Conservation (phyloP, 352 stramenopile species). For the Phytophthora pseudosyringae region DNA sequence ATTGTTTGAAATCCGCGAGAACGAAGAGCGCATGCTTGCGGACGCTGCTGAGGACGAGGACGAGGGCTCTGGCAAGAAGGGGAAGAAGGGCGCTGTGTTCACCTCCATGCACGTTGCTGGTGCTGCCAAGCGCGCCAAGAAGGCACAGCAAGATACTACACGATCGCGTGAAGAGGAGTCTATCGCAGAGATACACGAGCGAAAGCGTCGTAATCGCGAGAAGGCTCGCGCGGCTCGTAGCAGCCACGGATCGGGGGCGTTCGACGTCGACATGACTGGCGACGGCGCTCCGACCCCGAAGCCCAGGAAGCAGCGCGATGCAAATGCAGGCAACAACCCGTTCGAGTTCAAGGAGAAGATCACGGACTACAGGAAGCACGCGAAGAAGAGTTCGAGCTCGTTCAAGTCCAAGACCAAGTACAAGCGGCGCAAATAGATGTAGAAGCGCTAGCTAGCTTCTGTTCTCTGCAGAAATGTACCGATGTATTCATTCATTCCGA, state of each 20-base stretch:
- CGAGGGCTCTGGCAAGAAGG: constrained; percentile 37
- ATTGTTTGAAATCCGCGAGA: constrained; percentile 84
- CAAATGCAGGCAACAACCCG: constrained; percentile 50
- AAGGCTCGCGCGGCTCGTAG: constrained; percentile 65
- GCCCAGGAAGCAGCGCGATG: constrained; percentile 48
- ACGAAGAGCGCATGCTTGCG: constrained; percentile 80
- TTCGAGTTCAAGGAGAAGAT: constrained; percentile 94
- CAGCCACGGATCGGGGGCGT: constrained; percentile 61
- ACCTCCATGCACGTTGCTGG: constrained; percentile 80
- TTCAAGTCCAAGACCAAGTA: constrained; percentile 94
- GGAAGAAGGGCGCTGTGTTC: constrained; percentile 70
- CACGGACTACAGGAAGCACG: constrained; percentile 90
- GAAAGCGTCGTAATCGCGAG: constrained; percentile 81
- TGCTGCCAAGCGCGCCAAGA: constrained; percentile 85
- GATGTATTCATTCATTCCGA: constrained; percentile 35
- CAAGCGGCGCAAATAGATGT: constrained; percentile 79
- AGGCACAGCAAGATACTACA: constrained; percentile 59
- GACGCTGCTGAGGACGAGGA: constrained; percentile 60
- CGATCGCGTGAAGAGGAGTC: constrained; percentile 75
- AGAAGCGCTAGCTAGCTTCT: constrained; percentile 22
- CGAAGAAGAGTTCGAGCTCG: constrained; percentile 82
- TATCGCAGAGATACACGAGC: constrained; percentile 80
- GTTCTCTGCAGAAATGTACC: constrained; percentile 29
- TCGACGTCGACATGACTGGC: constrained; percentile 78
- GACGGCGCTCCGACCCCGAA: constrained; percentile 40